Evolutionary conservation across 169 alveolate species (phyloP).

Genomic region (Plasmodium vivax): DNA sequence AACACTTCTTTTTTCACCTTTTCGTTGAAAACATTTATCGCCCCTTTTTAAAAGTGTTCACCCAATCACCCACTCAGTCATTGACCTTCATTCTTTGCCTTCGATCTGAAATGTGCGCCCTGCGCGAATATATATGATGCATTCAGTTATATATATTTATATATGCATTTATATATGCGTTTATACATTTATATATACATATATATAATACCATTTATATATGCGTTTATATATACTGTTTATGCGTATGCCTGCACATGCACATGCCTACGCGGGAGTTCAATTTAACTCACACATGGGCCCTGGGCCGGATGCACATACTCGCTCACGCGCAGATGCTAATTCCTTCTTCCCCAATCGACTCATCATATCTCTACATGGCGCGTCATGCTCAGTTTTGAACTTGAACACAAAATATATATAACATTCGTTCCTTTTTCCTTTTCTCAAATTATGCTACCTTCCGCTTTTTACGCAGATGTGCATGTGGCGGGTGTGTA

Average conservation of each 20-base stretch:
- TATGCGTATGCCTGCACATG: not conserved
- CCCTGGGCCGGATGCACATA: not conserved
- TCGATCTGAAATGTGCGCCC: not conserved
- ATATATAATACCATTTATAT: too few species aligned
- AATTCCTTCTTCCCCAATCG: not conserved
- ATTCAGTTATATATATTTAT: too few species aligned
- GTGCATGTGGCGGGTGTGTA: not conserved
- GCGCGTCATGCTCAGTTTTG: conserved; percentile 10
- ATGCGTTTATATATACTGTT: not conserved
- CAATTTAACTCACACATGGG: not conserved
- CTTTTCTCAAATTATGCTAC: not conserved
- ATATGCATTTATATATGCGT: too few species aligned
- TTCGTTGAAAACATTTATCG: not conserved
- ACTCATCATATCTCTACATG: conserved; percentile 24
- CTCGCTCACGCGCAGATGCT: not conserved
- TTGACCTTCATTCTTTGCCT: not conserved
- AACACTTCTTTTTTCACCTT: not conserved
- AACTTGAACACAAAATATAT: not conserved
- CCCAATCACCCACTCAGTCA: not conserved
- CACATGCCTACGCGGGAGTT: not conserved
- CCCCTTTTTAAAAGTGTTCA: conserved; percentile 5
- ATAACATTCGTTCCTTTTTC: not conserved
- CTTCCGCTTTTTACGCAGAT: not conserved
- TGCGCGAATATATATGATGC: not conserved
- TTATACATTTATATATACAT: not conserved